Evolutionary conservation across 306 rosid genomes (phyloP).

Genomic region (Clitoria ternatea): DNA sequence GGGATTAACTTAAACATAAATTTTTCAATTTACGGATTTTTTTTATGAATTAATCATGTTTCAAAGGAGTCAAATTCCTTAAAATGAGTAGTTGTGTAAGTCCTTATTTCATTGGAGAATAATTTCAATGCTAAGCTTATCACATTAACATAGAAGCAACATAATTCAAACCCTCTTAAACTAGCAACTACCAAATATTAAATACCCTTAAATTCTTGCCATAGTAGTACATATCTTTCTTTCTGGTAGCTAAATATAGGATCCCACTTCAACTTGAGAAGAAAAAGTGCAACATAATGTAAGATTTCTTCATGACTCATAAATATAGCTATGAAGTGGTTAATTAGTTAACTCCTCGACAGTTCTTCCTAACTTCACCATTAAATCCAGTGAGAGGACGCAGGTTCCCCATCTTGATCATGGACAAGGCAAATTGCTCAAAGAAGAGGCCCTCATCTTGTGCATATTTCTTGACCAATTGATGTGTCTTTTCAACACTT

Average conservation of each 20-base stretch:
- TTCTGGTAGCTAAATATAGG: neutral
- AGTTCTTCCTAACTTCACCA: conserved; percentile 74
- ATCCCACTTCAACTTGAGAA: too few species aligned
- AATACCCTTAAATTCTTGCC: neutral
- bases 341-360: conserved; percentile 62
- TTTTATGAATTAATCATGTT: neutral
- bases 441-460: conserved; percentile 59
- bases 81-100: neutral
- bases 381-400: conserved; percentile 61
- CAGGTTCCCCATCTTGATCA: conserved; percentile 73
- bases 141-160: neutral
- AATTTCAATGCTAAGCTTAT: neutral
- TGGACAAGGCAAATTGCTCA: conserved; percentile 67
- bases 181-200: neutral
- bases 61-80: neutral
- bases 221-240: too few species aligned
- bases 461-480: conserved; percentile 56
- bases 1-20: too few species aligned
- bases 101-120: neutral
- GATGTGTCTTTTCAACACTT: conserved; percentile 29
- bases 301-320: neutral
- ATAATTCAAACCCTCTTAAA: neutral
- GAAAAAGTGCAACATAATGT: neutral
- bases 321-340: neutral
- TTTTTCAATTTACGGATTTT: neutral